Evolutionary conservation across 768 basidiomycete genomes (phyloP), one percentile per base, ranked within the genome.

Genomic region (Lactifluus pinguis): DNA sequence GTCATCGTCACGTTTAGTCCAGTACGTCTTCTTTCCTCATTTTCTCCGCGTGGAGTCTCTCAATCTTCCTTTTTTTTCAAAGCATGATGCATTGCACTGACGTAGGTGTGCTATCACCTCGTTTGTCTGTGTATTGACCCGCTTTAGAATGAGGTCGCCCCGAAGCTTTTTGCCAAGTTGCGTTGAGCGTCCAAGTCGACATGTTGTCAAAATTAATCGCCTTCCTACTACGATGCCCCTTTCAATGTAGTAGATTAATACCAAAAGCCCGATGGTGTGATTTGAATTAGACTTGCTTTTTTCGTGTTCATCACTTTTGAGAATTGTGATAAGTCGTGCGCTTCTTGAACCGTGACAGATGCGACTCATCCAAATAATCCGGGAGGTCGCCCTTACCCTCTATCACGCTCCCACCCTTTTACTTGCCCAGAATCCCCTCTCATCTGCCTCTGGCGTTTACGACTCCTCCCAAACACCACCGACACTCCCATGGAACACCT

Each of bases 51-150:
- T 25, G 41, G 21, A 11, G 21, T 48, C 52, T 66, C 49, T 69
- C 55, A 68, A 45, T 30, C 32, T 11, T 11, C 9, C 3, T 38
- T 30, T 6, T 48, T 57, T 2, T 25, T 59, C 30, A 15, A 68
- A 90, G 86, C 75, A 81, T 92, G 85, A 94, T 94, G 90, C 93
- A 94, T 77, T 94, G 91, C 69, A 88, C 86, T 57, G 90, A 94
- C 67, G 90, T 92, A 76, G 25, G 61, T 59, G 87, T 77, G 42
- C 30, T 34, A 6, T 25, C 36, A 29, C 55, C 34, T 25, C 8
- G 47, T 49, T 30, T 19, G 2, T 21, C 47, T 38, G 4, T 10
- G 41, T 39, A 19, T 59, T 59, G 67, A 57, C 47, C 11, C 61
- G 50, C 5, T 34, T 34, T 65, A 73, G 78, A 75, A 73, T 65